Conservation (phyloP, 345 rosid species). For the Brassica rapa region DNA sequence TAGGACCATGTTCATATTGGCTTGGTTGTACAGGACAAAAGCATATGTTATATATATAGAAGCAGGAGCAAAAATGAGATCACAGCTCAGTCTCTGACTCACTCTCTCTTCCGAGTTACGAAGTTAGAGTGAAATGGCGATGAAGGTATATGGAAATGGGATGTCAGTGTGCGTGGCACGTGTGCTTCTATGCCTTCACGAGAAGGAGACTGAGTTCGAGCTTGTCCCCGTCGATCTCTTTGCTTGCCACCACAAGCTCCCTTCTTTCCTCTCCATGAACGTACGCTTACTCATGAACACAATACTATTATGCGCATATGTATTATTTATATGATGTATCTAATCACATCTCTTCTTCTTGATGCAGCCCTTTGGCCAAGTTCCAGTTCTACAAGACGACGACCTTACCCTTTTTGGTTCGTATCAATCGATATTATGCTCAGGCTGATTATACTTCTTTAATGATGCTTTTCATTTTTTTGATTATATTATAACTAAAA, state of each 20-base stretch:
- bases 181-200: slow-evolving; percentile 66
- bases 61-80: neutral
- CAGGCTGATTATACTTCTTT: too few relatives aligned
- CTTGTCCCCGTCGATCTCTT: slow-evolving; percentile 66
- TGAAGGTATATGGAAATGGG: slow-evolving; percentile 68
- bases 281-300: slow-evolving; percentile 35
- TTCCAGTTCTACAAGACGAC: slow-evolving; percentile 83
- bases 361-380: slow-evolving; percentile 79
- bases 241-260: slow-evolving; percentile 64
- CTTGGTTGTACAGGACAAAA: neutral
- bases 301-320: neutral
- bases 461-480: too few relatives aligned
- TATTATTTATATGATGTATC: neutral
- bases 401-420: slow-evolving; percentile 76
- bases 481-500: neutral
- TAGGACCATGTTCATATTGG: slow-evolving; percentile 10
- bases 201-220: slow-evolving; percentile 71
- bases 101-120: neutral
- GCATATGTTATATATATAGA: slow-evolving; percentile 4
- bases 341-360: neutral
- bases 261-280: slow-evolving; percentile 62
- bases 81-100: slow-evolving; percentile 1
- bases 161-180: slow-evolving; percentile 71
- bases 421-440: neutral
- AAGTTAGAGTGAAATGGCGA: slow-evolving; percentile 43